A percentile compares a stretch with the other conserved stretches of the same genome.
Evolutionary conservation across 495 filamentous ascomycete genomes (phyloP).

Genomic region (Daldinia decipiens): DNA sequence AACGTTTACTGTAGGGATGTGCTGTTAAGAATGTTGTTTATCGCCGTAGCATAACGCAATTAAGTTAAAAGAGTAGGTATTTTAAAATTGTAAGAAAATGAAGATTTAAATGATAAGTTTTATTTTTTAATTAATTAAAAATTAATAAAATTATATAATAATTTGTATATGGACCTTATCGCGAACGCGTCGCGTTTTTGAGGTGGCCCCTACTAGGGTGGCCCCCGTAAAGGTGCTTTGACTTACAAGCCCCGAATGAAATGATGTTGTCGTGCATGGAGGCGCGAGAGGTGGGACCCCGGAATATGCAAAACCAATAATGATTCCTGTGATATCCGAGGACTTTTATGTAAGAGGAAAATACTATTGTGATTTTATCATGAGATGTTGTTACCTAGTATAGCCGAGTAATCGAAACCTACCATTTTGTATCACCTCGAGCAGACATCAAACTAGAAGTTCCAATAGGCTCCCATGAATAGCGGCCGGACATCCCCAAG

Average conservation of each 20-base stretch:
- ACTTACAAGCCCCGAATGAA: neutral
- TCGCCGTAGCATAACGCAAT: too few species aligned
- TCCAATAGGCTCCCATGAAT: neutral
- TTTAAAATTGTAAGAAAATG: too few species aligned
- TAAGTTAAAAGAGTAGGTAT: too few species aligned
- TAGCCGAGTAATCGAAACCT: neutral
- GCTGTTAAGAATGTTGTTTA: too few species aligned
- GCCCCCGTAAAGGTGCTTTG: too few species aligned
- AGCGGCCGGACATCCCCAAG: constrained; percentile 32
- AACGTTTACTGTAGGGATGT: too few species aligned
- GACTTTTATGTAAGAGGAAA: neutral
- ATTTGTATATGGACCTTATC: too few species aligned
- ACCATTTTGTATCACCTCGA: constrained; percentile 1
- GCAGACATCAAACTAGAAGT: neutral
- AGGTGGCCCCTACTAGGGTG: too few species aligned
- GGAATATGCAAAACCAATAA: neutral
- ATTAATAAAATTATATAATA: too few species aligned
- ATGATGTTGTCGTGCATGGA: neutral
- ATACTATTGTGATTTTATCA: neutral
- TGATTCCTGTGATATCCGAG: neutral
- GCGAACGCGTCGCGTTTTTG: too few species aligned
- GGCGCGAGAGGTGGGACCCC: neutral
- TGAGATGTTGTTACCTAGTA: neutral
- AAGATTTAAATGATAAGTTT: too few species aligned
- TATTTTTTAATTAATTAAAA: too few species aligned